A percentile compares a stretch with the other conserved stretches of the same genome.
These are phyloP conservation scores for Cystobasidium ongulense DNA, from an alignment of 768 basidiomycete genomes.

Conservation along the genomic window DNA sequence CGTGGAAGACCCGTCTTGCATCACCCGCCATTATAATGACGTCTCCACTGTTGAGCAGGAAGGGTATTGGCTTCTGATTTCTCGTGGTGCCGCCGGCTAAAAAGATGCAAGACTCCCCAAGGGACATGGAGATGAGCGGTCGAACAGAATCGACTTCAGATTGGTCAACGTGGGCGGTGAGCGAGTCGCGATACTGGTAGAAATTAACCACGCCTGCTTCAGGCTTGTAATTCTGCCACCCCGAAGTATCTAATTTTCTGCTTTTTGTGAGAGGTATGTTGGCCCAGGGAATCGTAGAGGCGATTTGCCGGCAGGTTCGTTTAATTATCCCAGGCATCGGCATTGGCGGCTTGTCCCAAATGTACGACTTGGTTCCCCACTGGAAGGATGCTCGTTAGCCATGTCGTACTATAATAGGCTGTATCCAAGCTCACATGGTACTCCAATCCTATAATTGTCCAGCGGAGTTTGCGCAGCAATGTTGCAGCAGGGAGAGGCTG, in stretches of 20 bases:
- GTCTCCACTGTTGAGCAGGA: slow-evolving; percentile 85
- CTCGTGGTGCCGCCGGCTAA: slow-evolving; percentile 77
- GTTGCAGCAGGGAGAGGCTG: slow-evolving; percentile 40
- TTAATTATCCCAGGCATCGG: slow-evolving; percentile 56
- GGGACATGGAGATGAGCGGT: slow-evolving; percentile 84
- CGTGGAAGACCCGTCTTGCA: slow-evolving; percentile 84
- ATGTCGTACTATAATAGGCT: not conserved
- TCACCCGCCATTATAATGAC: slow-evolving; percentile 83
- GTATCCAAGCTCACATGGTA: slow-evolving; percentile 53
- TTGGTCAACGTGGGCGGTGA: slow-evolving; percentile 97
- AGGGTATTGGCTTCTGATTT: slow-evolving; percentile 64
- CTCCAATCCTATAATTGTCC: slow-evolving; percentile 92
- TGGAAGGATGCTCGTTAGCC: slow-evolving; percentile 43
- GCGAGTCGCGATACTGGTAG: slow-evolving; percentile 56
- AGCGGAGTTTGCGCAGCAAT: slow-evolving; percentile 70
- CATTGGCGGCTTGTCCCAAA: slow-evolving; percentile 65
- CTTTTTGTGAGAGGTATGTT: slow-evolving; percentile 51
- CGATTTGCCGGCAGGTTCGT: slow-evolving; percentile 57
- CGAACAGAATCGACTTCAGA: slow-evolving; percentile 88
- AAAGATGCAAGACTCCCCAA: slow-evolving; percentile 82
- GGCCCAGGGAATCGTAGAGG: slow-evolving; percentile 62
- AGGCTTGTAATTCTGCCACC: slow-evolving; percentile 64
- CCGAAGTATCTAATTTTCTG: slow-evolving; percentile 37
- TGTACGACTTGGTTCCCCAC: slow-evolving; percentile 93
- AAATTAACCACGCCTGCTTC: slow-evolving; percentile 56